A percentile compares a stretch with the other conserved stretches of the same genome.
phyloP scores from a whole-genome alignment of 768 basidiomycete genomes.

The Hortiboletus campestris region DNA sequence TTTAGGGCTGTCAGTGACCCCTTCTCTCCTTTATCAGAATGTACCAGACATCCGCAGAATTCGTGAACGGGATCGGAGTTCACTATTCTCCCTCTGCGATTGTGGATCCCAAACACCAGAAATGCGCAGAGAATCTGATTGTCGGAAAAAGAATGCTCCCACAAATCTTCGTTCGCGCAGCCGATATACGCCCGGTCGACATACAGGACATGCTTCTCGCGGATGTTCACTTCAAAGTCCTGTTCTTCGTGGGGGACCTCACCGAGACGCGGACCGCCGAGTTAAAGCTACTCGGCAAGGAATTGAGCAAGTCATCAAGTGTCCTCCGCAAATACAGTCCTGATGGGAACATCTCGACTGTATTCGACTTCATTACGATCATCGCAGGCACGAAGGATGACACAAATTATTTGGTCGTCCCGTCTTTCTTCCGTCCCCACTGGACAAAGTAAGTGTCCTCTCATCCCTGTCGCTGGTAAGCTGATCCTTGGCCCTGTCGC shows the following conservation, averaged over 20 bases:
- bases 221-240: slow-evolving; percentile 38
- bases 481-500: background rate
- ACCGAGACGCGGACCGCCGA: slow-evolving; percentile 19
- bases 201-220: slow-evolving; percentile 40
- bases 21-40: slow-evolving; percentile 23
- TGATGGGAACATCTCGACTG: background rate
- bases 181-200: slow-evolving; percentile 38
- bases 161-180: slow-evolving; percentile 12
- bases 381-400: slow-evolving; percentile 30
- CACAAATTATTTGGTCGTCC: slow-evolving; percentile 33
- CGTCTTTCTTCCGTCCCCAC: too few species aligned
- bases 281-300: slow-evolving; percentile 26
- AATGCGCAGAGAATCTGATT: slow-evolving; percentile 31
- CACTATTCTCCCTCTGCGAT: slow-evolving; percentile 40
- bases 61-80: slow-evolving; percentile 39
- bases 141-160: slow-evolving; percentile 42
- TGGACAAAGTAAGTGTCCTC: too few species aligned
- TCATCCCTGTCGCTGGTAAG: slow-evolving; percentile 16
- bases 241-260: slow-evolving; percentile 34
- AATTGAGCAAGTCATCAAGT: slow-evolving; percentile 23
- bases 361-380: slow-evolving; percentile 35
- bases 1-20: background rate
- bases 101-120: slow-evolving; percentile 31
- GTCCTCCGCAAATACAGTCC: slow-evolving; percentile 30
- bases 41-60: slow-evolving; percentile 37